Conservation (phyloP, 129 eudicot genomes). For the Apium graveolens region DNA sequence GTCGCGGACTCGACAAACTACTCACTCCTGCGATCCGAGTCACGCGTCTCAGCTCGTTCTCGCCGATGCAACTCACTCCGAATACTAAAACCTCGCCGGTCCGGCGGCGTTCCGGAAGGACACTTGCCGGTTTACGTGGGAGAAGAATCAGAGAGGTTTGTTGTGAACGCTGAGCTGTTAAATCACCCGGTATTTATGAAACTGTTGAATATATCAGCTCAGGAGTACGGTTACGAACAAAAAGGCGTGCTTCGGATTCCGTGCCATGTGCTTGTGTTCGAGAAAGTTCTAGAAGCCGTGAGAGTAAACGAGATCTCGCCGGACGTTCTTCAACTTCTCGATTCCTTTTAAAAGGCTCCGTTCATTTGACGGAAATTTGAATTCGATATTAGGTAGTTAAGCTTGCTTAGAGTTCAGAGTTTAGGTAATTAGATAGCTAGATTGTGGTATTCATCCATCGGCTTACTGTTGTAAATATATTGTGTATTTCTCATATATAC, state of each 20-base stretch:
- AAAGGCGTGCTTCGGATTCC: conserved; percentile 76
- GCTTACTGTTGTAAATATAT: background rate
- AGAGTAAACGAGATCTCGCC: conserved; percentile 31
- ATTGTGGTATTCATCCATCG: background rate
- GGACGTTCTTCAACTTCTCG: conserved; percentile 36
- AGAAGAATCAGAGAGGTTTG: conserved; percentile 80
- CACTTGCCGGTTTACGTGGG: conserved; percentile 89
- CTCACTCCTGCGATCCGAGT: conserved; percentile 37
- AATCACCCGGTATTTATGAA: conserved; percentile 66
- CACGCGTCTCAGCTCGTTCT: conserved; percentile 21
- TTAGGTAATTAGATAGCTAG: background rate
- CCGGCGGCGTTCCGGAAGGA: conserved; percentile 59
- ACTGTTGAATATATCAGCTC: conserved; percentile 67
- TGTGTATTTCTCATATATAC: no score
- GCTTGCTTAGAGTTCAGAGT: no score
- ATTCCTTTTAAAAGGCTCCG: conserved; percentile 11
- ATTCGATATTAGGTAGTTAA: no score
- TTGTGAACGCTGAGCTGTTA: conserved; percentile 62
- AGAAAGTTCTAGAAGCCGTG: conserved; percentile 50
- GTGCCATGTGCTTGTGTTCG: conserved; percentile 65
- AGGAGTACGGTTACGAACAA: conserved; percentile 89
- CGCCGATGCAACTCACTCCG: conserved; percentile 19
- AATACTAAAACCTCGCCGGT: conserved; percentile 10
- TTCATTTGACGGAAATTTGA: background rate
- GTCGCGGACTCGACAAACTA: conserved; percentile 75